phyloP scores from a whole-genome alignment of 805 yeast species.

The Wickerhamomyces alni region DNA sequence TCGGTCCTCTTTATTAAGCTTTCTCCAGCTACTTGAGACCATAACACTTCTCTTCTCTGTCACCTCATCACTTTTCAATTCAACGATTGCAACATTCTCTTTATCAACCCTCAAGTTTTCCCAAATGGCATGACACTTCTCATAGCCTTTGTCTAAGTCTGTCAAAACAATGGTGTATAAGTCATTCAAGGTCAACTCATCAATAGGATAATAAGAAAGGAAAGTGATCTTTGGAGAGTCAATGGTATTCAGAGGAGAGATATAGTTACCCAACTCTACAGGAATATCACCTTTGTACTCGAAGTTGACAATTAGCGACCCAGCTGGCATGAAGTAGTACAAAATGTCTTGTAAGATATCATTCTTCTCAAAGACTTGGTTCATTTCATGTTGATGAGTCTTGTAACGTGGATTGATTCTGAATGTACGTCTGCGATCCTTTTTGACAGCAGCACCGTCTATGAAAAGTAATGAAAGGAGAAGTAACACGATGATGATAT shows the following conservation, averaged over 20 bases:
- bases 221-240: slow-evolving; percentile 11
- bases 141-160: slow-evolving; percentile 9
- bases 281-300: slow-evolving; percentile 5
- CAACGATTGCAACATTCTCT: slow-evolving; percentile 1
- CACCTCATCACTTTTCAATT: no score
- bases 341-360: slow-evolving; percentile 6
- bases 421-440: slow-evolving; percentile 1
- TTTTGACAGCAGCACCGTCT: no score
- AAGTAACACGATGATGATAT: no score
- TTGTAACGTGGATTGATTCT: not conserved
- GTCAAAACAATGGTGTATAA: slow-evolving; percentile 12
- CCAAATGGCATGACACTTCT: slow-evolving; percentile 18
- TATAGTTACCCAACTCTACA: slow-evolving; percentile 14
- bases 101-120: slow-evolving; percentile 9
- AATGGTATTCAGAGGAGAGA: slow-evolving; percentile 13
- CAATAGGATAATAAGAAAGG: slow-evolving; percentile 11
- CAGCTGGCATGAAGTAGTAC: slow-evolving; percentile 15
- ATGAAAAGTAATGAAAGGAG: no score
- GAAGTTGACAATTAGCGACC: slow-evolving; percentile 9
- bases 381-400: not conserved
- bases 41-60: no score
- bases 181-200: slow-evolving; percentile 2
- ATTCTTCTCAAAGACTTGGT: not conserved
- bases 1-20: no score
- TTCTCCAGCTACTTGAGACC: not conserved